phyloP scores from a whole-genome alignment of 192 early-diverging fungal genomes.

The Rhizoclosmatium sp. region DNA sequence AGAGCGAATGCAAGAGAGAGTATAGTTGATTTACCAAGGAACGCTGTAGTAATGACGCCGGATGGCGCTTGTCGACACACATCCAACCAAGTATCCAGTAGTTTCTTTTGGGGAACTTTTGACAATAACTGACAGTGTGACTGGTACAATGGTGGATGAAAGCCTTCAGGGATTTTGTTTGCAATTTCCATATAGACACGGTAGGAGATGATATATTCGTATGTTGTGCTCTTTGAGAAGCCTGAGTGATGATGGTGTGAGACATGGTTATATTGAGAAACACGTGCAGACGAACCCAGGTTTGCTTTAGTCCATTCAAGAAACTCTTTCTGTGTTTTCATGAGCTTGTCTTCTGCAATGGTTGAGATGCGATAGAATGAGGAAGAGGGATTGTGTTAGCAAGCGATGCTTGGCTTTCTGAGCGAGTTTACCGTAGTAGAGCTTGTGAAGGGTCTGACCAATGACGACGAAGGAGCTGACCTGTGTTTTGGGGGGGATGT shows the following conservation, averaged over 20 bases:
- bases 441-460: constrained; percentile 61
- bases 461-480: constrained; percentile 63
- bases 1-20: neutral
- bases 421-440: constrained; percentile 50
- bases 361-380: neutral
- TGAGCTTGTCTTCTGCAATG: constrained; percentile 51
- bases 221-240: constrained; percentile 64
- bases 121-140: constrained; percentile 64
- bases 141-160: constrained; percentile 60
- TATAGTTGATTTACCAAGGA: constrained; percentile 33
- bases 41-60: constrained; percentile 61
- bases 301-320: constrained; percentile 64
- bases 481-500: constrained; percentile 4
- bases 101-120: constrained; percentile 58
- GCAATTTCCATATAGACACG: constrained; percentile 62
- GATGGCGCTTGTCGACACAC: constrained; percentile 49
- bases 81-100: constrained; percentile 60
- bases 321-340: constrained; percentile 64
- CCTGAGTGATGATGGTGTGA: constrained; percentile 19
- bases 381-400: neutral
- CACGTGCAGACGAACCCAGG: constrained; percentile 31
- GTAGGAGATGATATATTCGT: constrained; percentile 66
- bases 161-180: constrained; percentile 47
- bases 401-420: no score
- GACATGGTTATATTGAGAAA: neutral